phyloP scores from a whole-genome alignment of 2,329 filamentous ascomycete species.

The Trichoderma lentiforme region DNA sequence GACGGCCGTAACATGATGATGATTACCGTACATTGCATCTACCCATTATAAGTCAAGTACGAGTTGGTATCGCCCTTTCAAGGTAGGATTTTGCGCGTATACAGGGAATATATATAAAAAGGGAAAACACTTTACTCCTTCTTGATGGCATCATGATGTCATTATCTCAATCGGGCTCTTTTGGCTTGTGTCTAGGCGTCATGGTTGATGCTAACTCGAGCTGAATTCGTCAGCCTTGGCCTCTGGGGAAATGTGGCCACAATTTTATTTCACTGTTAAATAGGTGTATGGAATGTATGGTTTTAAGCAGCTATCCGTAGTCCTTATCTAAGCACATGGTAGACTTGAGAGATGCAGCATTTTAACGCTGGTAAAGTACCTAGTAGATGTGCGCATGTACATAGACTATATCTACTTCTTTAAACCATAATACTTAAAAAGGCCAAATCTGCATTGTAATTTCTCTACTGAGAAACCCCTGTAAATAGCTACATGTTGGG shows the following conservation, averaged over 20 bases:
- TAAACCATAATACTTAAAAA: too few species aligned
- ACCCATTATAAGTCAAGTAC: neutral
- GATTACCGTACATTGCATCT: neutral
- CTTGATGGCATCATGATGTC: neutral
- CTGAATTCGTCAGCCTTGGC: neutral
- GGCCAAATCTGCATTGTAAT: too few species aligned
- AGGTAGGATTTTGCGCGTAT: neutral
- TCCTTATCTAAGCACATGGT: neutral
- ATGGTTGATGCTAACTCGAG: neutral
- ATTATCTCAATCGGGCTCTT: neutral
- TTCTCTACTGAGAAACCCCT: too few species aligned
- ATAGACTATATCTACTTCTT: neutral
- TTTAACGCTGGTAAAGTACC: neutral
- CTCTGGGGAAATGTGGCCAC: neutral
- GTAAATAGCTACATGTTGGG: neutral
- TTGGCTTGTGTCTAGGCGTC: neutral
- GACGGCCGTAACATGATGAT: neutral
- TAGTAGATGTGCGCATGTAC: neutral
- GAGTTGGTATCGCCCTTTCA: neutral
- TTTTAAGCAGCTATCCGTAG: neutral
- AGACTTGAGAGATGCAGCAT: neutral
- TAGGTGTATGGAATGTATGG: neutral
- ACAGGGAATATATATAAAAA: neutral
- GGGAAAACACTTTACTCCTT: neutral
- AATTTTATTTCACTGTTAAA: neutral